phyloP scores from a whole-genome alignment of 2,329 filamentous ascomycete genomes.

The Mycocentrospora acerina region DNA sequence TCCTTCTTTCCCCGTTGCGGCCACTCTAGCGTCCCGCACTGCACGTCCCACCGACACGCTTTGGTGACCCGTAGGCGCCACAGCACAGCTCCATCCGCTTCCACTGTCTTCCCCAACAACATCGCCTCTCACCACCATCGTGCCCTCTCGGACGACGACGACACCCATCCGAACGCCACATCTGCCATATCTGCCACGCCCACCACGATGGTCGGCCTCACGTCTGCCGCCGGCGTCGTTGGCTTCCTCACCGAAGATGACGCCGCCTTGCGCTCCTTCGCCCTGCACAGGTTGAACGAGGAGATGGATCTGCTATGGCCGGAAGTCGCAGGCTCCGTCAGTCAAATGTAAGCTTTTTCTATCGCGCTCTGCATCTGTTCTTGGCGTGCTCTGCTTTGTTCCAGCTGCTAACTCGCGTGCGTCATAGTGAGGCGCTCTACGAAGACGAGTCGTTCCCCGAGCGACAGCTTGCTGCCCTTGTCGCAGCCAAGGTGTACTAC shows the following conservation, averaged over 20 bases:
- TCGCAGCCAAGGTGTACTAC: constrained; percentile 98
- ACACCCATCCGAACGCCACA: constrained; percentile 12
- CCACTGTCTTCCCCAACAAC: constrained; percentile 35
- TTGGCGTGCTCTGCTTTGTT: background rate
- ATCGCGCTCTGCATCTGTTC: constrained; percentile 1
- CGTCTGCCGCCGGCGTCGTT: constrained; percentile 90
- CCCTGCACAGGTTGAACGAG: constrained; percentile 90
- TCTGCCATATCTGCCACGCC: constrained; percentile 10
- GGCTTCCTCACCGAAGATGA: constrained; percentile 96
- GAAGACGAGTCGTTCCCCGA: constrained; percentile 95
- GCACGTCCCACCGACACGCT: constrained; percentile 11
- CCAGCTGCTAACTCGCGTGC: constrained; percentile 28
- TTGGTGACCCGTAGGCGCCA: constrained; percentile 33
- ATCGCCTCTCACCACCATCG: constrained; percentile 23
- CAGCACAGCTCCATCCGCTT: constrained; percentile 41
- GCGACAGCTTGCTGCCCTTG: constrained; percentile 88
- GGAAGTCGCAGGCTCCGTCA: constrained; percentile 88
- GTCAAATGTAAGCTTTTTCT: constrained; percentile 73
- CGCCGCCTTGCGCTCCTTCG: constrained; percentile 90
- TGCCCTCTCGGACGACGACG: constrained; percentile 6
- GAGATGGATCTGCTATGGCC: constrained; percentile 98
- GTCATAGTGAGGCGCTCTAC: constrained; percentile 84
- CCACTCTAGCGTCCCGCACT: constrained; percentile 9
- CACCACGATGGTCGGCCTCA: constrained; percentile 78
- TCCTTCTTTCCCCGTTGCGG: constrained; percentile 33